Base-by-base conservation (phyloP, 2,329 filamentous ascomycete species). In the Chaetomium sp. region DNA sequence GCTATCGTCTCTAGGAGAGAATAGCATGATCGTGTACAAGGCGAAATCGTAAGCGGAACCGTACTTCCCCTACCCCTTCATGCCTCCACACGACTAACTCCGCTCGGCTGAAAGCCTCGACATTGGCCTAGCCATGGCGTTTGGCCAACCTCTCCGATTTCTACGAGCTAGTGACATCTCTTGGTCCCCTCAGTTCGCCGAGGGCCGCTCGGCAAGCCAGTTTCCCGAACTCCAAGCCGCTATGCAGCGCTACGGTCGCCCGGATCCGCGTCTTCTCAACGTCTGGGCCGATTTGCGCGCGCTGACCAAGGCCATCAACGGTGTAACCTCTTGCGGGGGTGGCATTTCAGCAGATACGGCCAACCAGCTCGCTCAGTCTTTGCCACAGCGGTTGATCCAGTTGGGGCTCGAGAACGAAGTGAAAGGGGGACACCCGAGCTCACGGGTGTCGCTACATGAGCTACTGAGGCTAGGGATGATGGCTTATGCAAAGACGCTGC, bases 261-360 rank as follows among this genome's bases (percentile, higher is more conserved):
- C 53, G 4, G 53, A 58, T 7, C 55, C 49, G 11, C 49, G 55
- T 1, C 44, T 60, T 12, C 37, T 60, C 5, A 52, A 60, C 34
- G 42, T 58, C 35, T 60, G 56, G 56, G 58, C 56, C 14, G 58
- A 60, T 44, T 52, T 59, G 45, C 48, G 57, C 35, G 57, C 53
- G 46, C 54, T 59, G 9, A 53, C 57, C 8, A 27, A 35, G 7
- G 33, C 47, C 2, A 52, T 44, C 1, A 59, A 57, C 36, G 49
- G 51, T 0, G 52, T 37, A 4, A 12, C 38, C 1, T n/a, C 27
- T 5, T 12, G n/a, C 0, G 12, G 49, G 1, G 8, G 2, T 1
- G 42, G 35, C 9, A 6, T 56, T 1, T 14, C 46, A 3, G n/a
- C 8, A 3, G 27, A 53, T 14, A 3, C 40, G 0, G 7, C 33